A percentile compares a stretch with the other conserved stretches of the same genome.
phyloP scores from a whole-genome alignment of 306 rosid genomes.

The Comarum palustre region DNA sequence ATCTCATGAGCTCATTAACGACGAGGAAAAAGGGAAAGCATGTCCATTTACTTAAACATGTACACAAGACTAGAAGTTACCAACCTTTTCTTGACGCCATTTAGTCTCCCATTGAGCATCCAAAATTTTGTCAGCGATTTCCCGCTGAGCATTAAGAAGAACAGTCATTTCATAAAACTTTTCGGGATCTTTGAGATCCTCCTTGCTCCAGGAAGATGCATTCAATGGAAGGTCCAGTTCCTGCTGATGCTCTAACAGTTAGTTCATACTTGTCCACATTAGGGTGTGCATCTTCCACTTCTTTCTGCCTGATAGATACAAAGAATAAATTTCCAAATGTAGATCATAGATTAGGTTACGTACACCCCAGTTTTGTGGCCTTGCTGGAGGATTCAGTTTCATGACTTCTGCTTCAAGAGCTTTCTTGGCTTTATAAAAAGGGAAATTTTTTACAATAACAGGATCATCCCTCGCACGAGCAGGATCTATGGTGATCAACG shows the following conservation, averaged over 20 bases:
- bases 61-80: slow-evolving; percentile 21
- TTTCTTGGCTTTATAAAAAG: slow-evolving; percentile 85
- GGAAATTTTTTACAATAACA: slow-evolving; percentile 71
- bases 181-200: slow-evolving; percentile 78
- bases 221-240: slow-evolving; percentile 82
- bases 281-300: not conserved
- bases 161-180: slow-evolving; percentile 84
- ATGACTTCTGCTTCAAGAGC: slow-evolving; percentile 73
- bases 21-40: not conserved
- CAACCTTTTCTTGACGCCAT: slow-evolving; percentile 93
- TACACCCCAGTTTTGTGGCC: slow-evolving; percentile 93
- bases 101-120: slow-evolving; percentile 87
- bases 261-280: slow-evolving; percentile 24
- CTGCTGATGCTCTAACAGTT: slow-evolving; percentile 45
- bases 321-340: not conserved
- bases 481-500: slow-evolving; percentile 83
- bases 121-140: slow-evolving; percentile 79
- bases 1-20: not conserved
- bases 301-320: slow-evolving; percentile 10
- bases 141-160: slow-evolving; percentile 95
- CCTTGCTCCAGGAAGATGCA: slow-evolving; percentile 87
- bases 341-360: slow-evolving; percentile 30
- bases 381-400: slow-evolving; percentile 87
- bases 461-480: slow-evolving; percentile 88
- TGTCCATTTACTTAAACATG: slow-evolving; percentile 1